A percentile compares a stretch with the other conserved stretches of the same genome.
Evolutionary conservation across 225 moss, liverwort and hornwort species (phyloP).

Genomic region (Ulota crispa): DNA sequence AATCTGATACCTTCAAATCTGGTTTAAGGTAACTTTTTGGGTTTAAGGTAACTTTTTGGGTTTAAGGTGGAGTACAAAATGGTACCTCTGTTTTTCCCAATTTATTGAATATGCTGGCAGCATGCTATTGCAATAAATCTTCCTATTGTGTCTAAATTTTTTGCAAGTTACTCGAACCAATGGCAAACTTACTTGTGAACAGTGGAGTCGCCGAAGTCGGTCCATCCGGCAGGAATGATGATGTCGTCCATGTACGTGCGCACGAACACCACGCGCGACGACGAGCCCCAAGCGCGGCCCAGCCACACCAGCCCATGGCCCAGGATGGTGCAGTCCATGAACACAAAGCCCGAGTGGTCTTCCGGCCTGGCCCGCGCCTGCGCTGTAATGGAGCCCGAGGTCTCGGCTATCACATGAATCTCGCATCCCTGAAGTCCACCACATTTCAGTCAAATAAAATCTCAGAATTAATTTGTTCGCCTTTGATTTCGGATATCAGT

Average conservation of each 20-base stretch:
- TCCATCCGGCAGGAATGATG: conserved; percentile 64
- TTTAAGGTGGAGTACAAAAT: too few relatives aligned
- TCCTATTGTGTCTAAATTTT: background rate
- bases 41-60: too few relatives aligned
- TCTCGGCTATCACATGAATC: conserved; percentile 61
- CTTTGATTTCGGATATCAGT: background rate
- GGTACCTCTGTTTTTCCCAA: too few relatives aligned
- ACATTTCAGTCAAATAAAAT: background rate
- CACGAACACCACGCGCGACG: conserved; percentile 64
- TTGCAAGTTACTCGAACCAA: background rate
- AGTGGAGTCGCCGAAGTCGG: conserved; percentile 49
- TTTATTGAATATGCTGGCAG: too few relatives aligned
- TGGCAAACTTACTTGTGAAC: conserved; percentile 48
- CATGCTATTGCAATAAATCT: background rate
- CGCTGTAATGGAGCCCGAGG: conserved; percentile 51
- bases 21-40: too few relatives aligned
- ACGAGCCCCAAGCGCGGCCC: conserved; percentile 68
- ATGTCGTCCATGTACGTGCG: conserved; percentile 68
- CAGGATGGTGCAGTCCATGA: conserved; percentile 61
- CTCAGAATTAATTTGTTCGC: background rate
- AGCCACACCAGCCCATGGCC: conserved; percentile 64
- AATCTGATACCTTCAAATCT: too few relatives aligned
- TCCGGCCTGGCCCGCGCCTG: conserved; percentile 40
- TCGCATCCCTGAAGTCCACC: conserved; percentile 46
- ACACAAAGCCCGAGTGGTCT: conserved; percentile 56